Percentiles rank a stretch among this genome's conserved stretches.
phyloP scores from a whole-genome alignment of 768 basidiomycete genomes.

The Suillus placidus region DNA sequence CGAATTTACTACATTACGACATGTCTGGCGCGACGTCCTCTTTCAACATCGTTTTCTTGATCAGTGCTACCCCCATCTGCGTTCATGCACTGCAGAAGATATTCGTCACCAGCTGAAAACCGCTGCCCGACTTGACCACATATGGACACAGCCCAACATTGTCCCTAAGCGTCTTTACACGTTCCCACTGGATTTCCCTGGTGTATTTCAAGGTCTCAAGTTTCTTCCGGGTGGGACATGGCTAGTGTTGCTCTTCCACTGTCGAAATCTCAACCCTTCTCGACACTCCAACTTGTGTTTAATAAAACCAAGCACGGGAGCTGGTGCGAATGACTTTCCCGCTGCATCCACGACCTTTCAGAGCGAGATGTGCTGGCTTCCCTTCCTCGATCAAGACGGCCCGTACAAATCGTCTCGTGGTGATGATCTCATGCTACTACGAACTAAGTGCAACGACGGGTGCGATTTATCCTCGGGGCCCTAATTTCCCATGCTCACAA shows the following conservation, averaged over 20 bases:
- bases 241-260: constrained; percentile 36
- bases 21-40: constrained; percentile 32
- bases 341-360: constrained; percentile 28
- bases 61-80: constrained; percentile 30
- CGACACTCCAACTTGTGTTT: constrained; percentile 34
- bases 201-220: constrained; percentile 33
- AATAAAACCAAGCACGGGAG: constrained; percentile 22
- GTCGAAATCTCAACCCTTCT: constrained; percentile 30
- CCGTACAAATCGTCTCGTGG: constrained; percentile 36
- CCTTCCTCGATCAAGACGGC: constrained; percentile 21
- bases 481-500: not conserved
- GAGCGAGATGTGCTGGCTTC: constrained; percentile 33
- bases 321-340: not conserved
- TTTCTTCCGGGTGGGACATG: constrained; percentile 34
- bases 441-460: constrained; percentile 31
- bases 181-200: constrained; percentile 33
- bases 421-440: constrained; percentile 31
- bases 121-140: constrained; percentile 14
- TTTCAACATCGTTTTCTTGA: constrained; percentile 26
- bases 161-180: constrained; percentile 16
- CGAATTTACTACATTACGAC: constrained; percentile 25
- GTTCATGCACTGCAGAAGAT: constrained; percentile 17
- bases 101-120: constrained; percentile 29
- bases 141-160: constrained; percentile 3
- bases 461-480: constrained; percentile 13